Base-by-base conservation (phyloP, 768 basidiomycete species). In the Dictyophora rubrovolvata region DNA sequence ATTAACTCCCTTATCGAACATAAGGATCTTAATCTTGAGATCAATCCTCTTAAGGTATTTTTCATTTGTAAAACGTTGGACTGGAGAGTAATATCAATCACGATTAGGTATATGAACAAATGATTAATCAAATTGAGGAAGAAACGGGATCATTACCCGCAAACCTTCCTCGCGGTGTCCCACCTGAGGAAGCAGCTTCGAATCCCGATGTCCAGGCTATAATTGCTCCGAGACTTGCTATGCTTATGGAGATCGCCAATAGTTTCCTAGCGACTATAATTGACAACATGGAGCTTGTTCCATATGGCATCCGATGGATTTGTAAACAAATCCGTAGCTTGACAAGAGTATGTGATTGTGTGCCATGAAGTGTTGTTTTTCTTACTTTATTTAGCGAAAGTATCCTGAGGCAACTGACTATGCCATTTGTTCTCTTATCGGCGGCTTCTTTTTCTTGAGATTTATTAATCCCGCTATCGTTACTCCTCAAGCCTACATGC, bases 221-320 rank as follows among this genome's bases (percentile, higher is more conserved):
- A 74, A 97, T 99, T 66, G 90, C 92, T 7, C 96, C 96, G 16
- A 85, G 96, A 21, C 74, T 98, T 53, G 94, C 93, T 2, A 98
- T 99, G 96, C 79, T 99, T 63, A 98, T 99, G 93, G 96, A 99
- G 71, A 99, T 99, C 61, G 96, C 96, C 52, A 98, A 98, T 67
- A 91, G 88, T 67, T 98, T 99, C 75, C 77, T 99, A 60, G 77
- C 92, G 35, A 99, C 96, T 9, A 99, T 99, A 68, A 98, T 99
- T 66, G 95, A 97, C 63, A 93, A 91, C 63, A 85, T 97, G 85
- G 96, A 99, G 66, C 93, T 88, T 66, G 96, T 98, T 14, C 96
- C 96, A 23, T 99, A 99, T 68, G 96, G 96, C 66, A 99, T 99
- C 63, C 82, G 96, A 64, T 99, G 96, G 96, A 99, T 99, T 69